Conservation (phyloP, 768 basidiomycete species). For the Suillus occidentalis region DNA sequence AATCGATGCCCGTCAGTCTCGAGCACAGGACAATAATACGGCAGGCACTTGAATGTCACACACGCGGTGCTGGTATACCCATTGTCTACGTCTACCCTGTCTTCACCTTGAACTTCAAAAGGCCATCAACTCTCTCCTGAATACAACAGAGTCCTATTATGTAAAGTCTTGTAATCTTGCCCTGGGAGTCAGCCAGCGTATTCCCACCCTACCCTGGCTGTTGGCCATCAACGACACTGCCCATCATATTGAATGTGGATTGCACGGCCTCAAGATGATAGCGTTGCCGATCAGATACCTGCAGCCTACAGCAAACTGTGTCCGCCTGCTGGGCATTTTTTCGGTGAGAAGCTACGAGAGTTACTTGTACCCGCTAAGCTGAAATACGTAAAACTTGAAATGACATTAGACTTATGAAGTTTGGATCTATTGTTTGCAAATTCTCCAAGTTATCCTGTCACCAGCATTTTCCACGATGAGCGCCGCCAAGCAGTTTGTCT, state of each 20-base stretch:
- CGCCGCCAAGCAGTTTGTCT: slow-evolving; percentile 35
- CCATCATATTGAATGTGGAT: neutral
- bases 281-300: slow-evolving; percentile 32
- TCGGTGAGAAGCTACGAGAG: slow-evolving; percentile 45
- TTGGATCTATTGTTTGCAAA: slow-evolving; percentile 27
- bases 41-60: neutral
- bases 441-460: slow-evolving; percentile 35
- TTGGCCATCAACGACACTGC: neutral
- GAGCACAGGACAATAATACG: neutral
- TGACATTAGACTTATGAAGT: slow-evolving; percentile 28
- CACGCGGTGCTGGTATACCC: neutral
- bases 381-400: slow-evolving; percentile 14
- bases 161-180: neutral
- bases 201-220: neutral
- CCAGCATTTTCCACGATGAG: slow-evolving; percentile 38
- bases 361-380: slow-evolving; percentile 39
- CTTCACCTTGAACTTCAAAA: neutral
- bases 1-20: neutral
- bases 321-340: slow-evolving; percentile 27
- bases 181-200: no score
- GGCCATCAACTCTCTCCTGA: neutral
- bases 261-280: slow-evolving; percentile 1
- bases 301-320: slow-evolving; percentile 32
- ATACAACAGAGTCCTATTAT: no score
- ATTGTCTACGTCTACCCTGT: neutral